A percentile compares a stretch with the other conserved stretches of the same genome.
phyloP scores from a whole-genome alignment of 805 yeast species.

The Priceomyces castillae region DNA sequence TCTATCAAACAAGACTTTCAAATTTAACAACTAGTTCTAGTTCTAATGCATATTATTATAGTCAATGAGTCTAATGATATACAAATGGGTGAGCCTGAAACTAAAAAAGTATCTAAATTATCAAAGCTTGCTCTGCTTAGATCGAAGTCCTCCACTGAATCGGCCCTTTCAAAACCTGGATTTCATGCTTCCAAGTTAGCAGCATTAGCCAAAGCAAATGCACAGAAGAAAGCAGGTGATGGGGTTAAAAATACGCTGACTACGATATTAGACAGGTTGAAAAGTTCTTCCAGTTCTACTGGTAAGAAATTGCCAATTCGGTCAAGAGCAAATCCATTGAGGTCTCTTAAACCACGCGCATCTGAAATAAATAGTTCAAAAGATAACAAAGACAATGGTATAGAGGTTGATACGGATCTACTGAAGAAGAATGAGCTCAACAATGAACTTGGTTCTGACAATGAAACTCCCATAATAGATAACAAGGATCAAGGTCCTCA shows the following conservation, averaged over 20 bases:
- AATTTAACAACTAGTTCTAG: constrained; percentile 15
- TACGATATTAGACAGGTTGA: constrained; percentile 4
- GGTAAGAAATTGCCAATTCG: not conserved
- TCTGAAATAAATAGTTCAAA: not conserved
- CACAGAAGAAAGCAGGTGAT: constrained; percentile 2
- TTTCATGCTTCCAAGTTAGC: constrained; percentile 40
- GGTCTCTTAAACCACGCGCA: not conserved
- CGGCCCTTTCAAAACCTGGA: constrained; percentile 4
- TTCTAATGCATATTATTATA: constrained; percentile 10
- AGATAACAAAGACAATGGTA: not conserved
- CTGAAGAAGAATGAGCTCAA: too few species aligned
- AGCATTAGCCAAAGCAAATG: constrained; percentile 45
- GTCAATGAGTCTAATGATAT: not conserved
- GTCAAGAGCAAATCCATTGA: not conserved
- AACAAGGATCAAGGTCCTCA: not conserved
- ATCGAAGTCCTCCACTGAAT: constrained; percentile 6
- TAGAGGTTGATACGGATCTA: not conserved
- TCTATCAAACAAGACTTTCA: constrained; percentile 3
- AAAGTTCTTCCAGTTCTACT: not conserved
- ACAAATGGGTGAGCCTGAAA: not conserved
- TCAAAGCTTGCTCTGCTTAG: constrained; percentile 24
- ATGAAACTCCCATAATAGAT: too few species aligned
- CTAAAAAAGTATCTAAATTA: constrained; percentile 18
- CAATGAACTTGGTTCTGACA: not conserved
- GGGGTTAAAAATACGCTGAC: constrained; percentile 2